Conservation (phyloP, 2,329 filamentous ascomycete genomes). For the Trichoderma gracile region DNA sequence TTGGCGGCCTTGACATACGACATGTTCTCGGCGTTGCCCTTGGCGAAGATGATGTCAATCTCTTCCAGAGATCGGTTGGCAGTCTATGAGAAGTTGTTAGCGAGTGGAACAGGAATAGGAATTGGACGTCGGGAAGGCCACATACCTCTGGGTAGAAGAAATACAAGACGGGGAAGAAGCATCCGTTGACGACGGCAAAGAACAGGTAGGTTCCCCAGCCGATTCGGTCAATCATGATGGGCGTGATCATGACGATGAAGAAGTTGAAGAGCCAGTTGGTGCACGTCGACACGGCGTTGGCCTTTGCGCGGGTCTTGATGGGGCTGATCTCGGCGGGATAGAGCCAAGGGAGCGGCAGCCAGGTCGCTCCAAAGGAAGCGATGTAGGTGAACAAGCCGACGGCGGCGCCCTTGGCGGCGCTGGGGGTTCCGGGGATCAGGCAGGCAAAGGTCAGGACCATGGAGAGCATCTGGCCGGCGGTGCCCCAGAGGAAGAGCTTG, state of each 20-base stretch:
- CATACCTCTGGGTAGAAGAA: conserved; percentile 55
- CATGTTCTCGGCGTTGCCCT: conserved; percentile 59
- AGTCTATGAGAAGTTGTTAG: conserved; percentile 18
- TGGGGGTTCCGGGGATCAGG: conserved; percentile 64
- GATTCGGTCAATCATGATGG: conserved; percentile 59
- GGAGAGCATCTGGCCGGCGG: conserved; percentile 51
- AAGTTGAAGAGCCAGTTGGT: conserved; percentile 59
- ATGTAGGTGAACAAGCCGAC: conserved; percentile 59
- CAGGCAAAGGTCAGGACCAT: conserved; percentile 63
- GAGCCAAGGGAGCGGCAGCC: conserved; percentile 64
- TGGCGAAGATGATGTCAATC: conserved; percentile 61
- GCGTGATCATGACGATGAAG: conserved; percentile 50
- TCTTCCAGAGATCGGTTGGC: conserved; percentile 50
- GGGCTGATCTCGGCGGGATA: conserved; percentile 58
- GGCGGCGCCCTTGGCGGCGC: conserved; percentile 66
- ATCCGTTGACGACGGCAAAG: conserved; percentile 53
- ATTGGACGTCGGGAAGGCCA: background rate
- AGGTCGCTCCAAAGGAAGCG: conserved; percentile 66
- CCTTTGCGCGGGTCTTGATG: conserved; percentile 48
- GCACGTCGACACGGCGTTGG: conserved; percentile 58
- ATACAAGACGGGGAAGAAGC: conserved; percentile 31
- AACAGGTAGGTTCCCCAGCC: conserved; percentile 51
- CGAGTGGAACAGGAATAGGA: background rate
- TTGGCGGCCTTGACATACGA: conserved; percentile 60
- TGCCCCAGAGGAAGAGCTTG: conserved; percentile 48